Conservation (phyloP, 164 flowering plant genomes). For the Dillenia turbinata region DNA sequence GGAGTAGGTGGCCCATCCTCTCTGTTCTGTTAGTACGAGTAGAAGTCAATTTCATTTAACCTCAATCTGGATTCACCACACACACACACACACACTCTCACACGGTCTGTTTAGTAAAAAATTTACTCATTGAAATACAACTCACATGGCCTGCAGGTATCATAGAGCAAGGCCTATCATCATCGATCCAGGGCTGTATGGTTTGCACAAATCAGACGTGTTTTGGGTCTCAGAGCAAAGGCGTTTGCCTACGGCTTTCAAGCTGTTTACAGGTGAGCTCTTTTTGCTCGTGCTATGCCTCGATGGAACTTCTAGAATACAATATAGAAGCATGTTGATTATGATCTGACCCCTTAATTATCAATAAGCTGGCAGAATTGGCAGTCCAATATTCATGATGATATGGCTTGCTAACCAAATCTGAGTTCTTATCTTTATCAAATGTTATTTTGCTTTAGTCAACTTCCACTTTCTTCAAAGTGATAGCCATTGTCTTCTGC, state of each 20-base stretch:
- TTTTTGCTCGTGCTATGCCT: neutral
- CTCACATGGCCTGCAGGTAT: constrained; percentile 28
- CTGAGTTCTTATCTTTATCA: too few species aligned
- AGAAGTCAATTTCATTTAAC: neutral
- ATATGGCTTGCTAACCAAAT: too few species aligned
- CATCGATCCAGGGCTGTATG: constrained; percentile 80
- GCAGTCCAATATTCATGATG: too few species aligned
- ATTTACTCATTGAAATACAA: neutral
- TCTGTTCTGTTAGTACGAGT: neutral
- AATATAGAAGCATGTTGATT: too few species aligned
- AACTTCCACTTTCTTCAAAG: too few species aligned
- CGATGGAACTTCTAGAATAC: too few species aligned
- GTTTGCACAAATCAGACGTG: constrained; percentile 54
- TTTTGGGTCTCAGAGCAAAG: constrained; percentile 68
- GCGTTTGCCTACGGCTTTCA: constrained; percentile 68
- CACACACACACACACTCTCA: neutral
- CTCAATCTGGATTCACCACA: neutral
- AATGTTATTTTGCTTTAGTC: too few species aligned
- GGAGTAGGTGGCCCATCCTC: constrained; percentile 42
- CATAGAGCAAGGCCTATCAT: constrained; percentile 88
- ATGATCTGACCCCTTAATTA: too few species aligned
- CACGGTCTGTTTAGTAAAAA: neutral
- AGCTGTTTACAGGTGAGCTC: constrained; percentile 70
- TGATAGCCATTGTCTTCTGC: too few species aligned
- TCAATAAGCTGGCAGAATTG: too few species aligned